These are phyloP conservation scores for Suillus alpinus DNA, from an alignment of 768 basidiomycete genomes.

Conservation along the genomic window DNA sequence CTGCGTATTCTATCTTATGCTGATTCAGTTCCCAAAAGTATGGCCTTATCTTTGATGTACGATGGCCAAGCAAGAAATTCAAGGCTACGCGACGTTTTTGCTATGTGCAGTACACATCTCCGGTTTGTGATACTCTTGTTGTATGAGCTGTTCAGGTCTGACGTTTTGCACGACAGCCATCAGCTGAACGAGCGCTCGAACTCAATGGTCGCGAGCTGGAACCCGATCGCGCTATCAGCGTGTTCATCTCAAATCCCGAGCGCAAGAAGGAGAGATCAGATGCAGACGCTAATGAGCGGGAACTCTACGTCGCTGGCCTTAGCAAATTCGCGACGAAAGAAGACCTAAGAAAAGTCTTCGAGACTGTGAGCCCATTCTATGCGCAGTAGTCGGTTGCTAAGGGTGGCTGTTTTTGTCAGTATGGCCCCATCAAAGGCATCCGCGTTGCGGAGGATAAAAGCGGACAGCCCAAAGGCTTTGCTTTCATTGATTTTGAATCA, in stretches of 20 bases:
- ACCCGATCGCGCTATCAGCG: slow-evolving; percentile 64
- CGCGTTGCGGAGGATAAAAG: slow-evolving; percentile 73
- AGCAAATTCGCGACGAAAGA: slow-evolving; percentile 72
- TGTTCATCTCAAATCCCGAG: slow-evolving; percentile 87
- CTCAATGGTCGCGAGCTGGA: slow-evolving; percentile 77
- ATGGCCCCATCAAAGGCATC: slow-evolving; percentile 78
- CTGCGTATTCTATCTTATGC: neutral
- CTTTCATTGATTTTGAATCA: slow-evolving; percentile 87
- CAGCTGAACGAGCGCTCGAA: slow-evolving; percentile 76
- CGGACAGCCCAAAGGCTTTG: slow-evolving; percentile 78
- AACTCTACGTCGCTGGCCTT: slow-evolving; percentile 86
- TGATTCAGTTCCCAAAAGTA: slow-evolving; percentile 47
- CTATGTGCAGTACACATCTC: slow-evolving; percentile 87
- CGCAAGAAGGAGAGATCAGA: slow-evolving; percentile 89
- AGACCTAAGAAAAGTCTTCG: slow-evolving; percentile 80
- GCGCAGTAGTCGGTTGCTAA: neutral
- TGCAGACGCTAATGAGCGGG: slow-evolving; percentile 76
- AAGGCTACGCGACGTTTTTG: slow-evolving; percentile 89
- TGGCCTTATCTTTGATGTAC: slow-evolving; percentile 88
- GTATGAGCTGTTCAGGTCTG: neutral
- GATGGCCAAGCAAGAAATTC: slow-evolving; percentile 98
- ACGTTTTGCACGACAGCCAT: slow-evolving; percentile 35
- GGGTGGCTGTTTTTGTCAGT: slow-evolving; percentile 43
- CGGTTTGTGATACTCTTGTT: slow-evolving; percentile 49
- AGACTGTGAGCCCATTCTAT: slow-evolving; percentile 49